Conservation (phyloP, 768 basidiomycete genomes). For the Leccinum arenicola region DNA sequence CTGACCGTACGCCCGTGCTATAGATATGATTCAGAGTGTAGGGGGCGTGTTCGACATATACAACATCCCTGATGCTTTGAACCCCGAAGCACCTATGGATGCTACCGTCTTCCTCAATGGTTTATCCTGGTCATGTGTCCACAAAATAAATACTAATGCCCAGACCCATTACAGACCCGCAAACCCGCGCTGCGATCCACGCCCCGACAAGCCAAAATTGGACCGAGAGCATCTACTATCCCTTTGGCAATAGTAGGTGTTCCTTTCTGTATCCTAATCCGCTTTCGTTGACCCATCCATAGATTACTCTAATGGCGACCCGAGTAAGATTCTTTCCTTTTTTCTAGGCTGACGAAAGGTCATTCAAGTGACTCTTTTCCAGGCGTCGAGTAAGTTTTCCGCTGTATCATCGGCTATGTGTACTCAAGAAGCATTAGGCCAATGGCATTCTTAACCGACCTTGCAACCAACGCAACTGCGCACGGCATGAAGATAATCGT, state of each 20-base stretch:
- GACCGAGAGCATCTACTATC: constrained; percentile 33
- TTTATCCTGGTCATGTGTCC: constrained; percentile 26
- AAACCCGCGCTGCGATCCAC: constrained; percentile 59
- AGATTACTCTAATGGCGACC: constrained; percentile 27
- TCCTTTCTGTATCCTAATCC: too few species aligned
- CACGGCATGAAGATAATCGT: constrained; percentile 52
- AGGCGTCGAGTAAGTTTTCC: constrained; percentile 35
- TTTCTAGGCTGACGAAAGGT: neutral
- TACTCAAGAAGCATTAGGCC: constrained; percentile 39
- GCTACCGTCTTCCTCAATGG: constrained; percentile 62
- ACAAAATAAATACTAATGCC: neutral
- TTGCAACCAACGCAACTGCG: constrained; percentile 62
- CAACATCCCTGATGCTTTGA: constrained; percentile 54
- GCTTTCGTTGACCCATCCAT: neutral
- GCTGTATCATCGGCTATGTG: neutral
- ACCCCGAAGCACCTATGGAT: constrained; percentile 49
- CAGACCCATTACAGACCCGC: constrained; percentile 39
- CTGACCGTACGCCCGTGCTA: neutral
- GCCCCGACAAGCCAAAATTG: constrained; percentile 60
- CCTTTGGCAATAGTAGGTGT: constrained; percentile 33
- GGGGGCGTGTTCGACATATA: constrained; percentile 46
- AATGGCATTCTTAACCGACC: constrained; percentile 59
- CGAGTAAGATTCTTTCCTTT: constrained; percentile 27
- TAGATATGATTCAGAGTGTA: constrained; percentile 20
- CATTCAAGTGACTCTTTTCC: neutral